Base-by-base conservation (phyloP, 768 basidiomycete genomes). In the Lentinus brumalis region DNA sequence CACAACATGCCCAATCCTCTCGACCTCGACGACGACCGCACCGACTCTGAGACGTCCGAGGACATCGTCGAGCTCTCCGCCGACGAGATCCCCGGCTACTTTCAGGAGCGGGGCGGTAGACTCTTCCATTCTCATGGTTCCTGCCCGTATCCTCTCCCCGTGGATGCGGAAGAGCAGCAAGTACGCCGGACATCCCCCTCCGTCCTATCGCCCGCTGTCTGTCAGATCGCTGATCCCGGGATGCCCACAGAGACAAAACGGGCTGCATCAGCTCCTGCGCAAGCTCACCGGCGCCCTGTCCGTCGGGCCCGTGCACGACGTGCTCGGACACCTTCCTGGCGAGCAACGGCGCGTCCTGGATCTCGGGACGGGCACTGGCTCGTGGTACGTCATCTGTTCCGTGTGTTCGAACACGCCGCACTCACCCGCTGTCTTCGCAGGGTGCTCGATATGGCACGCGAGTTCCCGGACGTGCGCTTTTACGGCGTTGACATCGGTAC, bases 401-500 rank as follows among this genome's bases (percentile, higher is more conserved):
- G 41, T 12, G 51, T 29, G 3, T 49, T 26, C 21, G 46, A 50
- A 11, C 21, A 42, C 35, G 54, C 51, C 59, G 55, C 40, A 38
- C 66, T 12, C 39, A 11, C 15, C 26, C 12, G 16, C 18, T 42
- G 38, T 26, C 30, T 66, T 56, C 64, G 38, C 69, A 93, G 91
- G 91, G 77, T 86, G 4, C 79, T 87, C 73, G 88, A 91, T 65
- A 88, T 93, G 86, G 88, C 87, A 56, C 72, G 69, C 49, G 77
- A 78, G 51, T 93, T 87, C 70, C 86, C 85, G 16, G 77, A 82
- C 66, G 87, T 84, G 62, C 74, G 75, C 66, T 90, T 92, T 70
- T 78, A 81, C 65, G 92, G 88, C 44, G 72, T 91, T 53, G 92
- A 94, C 74, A 87, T 91, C 65, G 91, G 91, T 92, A 72, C 66